Evolutionary conservation across 768 basidiomycete species (phyloP), one percentile per base, ranked within the genome.

Genomic region (Tylopilus sp.): DNA sequence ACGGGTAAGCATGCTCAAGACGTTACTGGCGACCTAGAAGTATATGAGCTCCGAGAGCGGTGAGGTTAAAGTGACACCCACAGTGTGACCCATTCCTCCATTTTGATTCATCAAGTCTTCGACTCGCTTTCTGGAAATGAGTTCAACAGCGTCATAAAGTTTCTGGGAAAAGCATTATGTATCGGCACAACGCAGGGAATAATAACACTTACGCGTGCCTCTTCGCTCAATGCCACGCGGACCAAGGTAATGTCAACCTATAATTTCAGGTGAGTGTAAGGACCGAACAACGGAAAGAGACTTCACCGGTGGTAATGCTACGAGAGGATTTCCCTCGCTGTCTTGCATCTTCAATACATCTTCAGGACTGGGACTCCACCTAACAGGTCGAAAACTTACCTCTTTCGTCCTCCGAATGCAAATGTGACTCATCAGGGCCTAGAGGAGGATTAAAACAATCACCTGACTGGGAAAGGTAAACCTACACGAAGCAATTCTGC

Each of bases 401-500:
- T 92, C 90, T 68, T 92, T 92, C 16, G 90, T 92, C 38, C 91
- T 80, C 24, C 90, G 84, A 42, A 92, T 83, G 59, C 90, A 92
- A 29, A 82, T 75, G 10, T 87, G 85, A 50, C 75, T 82, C 89
- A 92, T 92, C 17, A 92, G 66, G 12, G 82, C 83, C 87, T 91
- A 53, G 4, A 56, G 28, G 28, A 50, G 49, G 50, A 37, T 55
- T 36, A 67, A 33, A 21, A 52, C 24, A 28, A 31, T 1, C 10
- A 34, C 13, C 31, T 44, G 14, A 9, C 10, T 41, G 4, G 26
- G 37, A 4, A 5, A 44, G 47, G 21, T 38, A 37, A 42, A 70
- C 76, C 48, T 64, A 89, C 91, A 52, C 83, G 77, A 33, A 94
- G 71, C 30, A 94, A 66, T 65, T 87, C 84, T 31, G 78, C 83